Evolutionary conservation across 1,139 yeast species (phyloP).

Genomic region (Saccharomyces hybrid): DNA sequence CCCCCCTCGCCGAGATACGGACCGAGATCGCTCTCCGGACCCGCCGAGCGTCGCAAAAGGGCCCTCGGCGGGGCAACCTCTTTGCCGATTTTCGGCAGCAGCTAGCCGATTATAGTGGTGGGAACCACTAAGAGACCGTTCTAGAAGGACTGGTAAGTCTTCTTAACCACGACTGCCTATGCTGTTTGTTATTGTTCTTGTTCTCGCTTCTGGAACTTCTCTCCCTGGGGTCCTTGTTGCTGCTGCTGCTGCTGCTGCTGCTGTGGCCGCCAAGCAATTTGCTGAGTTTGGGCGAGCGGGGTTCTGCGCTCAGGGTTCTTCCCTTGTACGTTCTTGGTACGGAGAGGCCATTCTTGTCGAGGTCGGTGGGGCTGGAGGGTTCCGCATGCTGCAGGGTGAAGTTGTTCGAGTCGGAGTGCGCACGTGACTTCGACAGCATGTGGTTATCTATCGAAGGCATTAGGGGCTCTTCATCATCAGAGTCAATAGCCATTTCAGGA

Average conservation of each 20-base stretch:
- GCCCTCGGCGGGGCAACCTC: neutral
- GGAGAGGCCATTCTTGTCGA: neutral
- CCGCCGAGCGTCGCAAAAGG: constrained; percentile 3
- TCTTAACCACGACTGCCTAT: constrained; percentile 1
- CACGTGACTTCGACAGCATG: neutral
- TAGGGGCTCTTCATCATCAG: neutral
- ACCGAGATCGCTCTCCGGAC: neutral
- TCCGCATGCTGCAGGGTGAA: neutral
- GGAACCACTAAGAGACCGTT: neutral
- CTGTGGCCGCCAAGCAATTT: neutral
- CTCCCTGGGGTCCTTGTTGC: neutral
- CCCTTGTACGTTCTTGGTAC: neutral
- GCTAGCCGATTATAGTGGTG: neutral
- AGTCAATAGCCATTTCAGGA: neutral
- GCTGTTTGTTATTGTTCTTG: neutral
- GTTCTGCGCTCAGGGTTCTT: neutral
- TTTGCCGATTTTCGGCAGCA: neutral
- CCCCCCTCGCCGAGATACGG: constrained; percentile 4
- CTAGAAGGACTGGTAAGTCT: constrained; percentile 3
- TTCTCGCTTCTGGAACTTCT: neutral
- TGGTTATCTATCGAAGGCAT: neutral
- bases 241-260: neutral
- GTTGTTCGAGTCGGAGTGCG: neutral
- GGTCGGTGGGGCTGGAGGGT: neutral
- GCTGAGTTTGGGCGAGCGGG: neutral